Percentiles rank a stretch among this genome's conserved stretches.
phyloP scores from a whole-genome alignment of 108 stramenopile genomes.

The Skeletonema potamos region DNA sequence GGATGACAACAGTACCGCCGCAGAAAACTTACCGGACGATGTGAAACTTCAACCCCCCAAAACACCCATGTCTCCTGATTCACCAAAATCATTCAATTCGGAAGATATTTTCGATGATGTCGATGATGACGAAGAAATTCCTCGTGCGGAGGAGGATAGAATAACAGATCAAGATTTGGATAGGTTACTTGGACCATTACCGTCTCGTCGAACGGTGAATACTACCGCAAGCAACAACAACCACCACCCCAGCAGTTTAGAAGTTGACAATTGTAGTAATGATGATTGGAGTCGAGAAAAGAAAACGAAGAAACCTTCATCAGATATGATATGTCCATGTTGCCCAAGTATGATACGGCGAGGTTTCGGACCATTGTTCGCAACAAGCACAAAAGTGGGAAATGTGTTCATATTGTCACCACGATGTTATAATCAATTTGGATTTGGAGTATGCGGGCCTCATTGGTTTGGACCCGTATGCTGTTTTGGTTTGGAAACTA shows the following conservation, averaged over 20 bases:
- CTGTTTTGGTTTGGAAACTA: slow-evolving; percentile 46
- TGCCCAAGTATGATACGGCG: not conserved
- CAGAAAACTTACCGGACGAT: not conserved
- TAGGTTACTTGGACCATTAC: slow-evolving; percentile 15
- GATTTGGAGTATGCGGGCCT: slow-evolving; percentile 78
- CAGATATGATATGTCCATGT: not conserved
- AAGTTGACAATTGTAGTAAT: not conserved
- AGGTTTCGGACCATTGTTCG: not conserved
- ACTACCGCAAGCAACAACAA: not conserved
- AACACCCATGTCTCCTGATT: not conserved
- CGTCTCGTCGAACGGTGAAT: not conserved
- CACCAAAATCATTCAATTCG: slow-evolving; percentile 9
- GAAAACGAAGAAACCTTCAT: not conserved
- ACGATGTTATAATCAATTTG: slow-evolving; percentile 42
- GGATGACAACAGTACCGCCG: not conserved
- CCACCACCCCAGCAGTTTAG: not conserved
- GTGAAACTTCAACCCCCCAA: not conserved
- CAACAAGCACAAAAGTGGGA: not conserved
- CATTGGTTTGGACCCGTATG: slow-evolving; percentile 76
- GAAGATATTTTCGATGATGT: slow-evolving; percentile 23
- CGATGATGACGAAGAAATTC: slow-evolving; percentile 4
- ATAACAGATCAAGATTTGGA: slow-evolving; percentile 27
- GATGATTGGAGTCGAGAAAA: not conserved
- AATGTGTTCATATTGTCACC: not conserved
- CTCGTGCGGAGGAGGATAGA: slow-evolving; percentile 10